Base-by-base conservation (phyloP, 768 basidiomycete species). In the Collybia mongolica region DNA sequence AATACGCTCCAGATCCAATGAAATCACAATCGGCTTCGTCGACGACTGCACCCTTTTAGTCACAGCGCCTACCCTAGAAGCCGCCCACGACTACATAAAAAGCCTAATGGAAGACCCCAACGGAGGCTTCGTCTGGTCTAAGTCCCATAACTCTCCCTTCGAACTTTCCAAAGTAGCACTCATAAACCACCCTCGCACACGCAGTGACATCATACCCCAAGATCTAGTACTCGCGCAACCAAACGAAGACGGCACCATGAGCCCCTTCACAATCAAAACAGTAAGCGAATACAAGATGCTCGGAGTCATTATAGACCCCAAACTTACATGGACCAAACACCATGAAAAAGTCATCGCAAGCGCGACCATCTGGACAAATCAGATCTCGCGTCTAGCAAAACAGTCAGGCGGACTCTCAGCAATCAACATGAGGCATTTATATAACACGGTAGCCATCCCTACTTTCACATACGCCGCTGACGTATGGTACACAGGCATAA, bases 81-180 rank as follows among this genome's bases (percentile, higher is more conserved):
- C 58, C 0, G 63, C 64, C 0, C 58, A 61, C 22, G 2, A 1
- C 0, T 64, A 12, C 0, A 45, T 74, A 0, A 24, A 39, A 3
- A 22, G 56, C 26, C 63, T 74, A 53, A 62, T 75, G 38, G 47
- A 60, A 2, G 28, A 48, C 9, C 5, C 18, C 2, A 56, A 37
- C 0, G 68, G 69, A 2, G 63, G 45, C 8, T 54, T 61, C 8
- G 44, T 63, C 0, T 71, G 70, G 68, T 49, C 57, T 1, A 1
- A 9, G 0, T 29, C 39, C 0, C 69, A 69, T 52, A 65, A 68
- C 57, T 70, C 61, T 0, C 47, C 46, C 19, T 72, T 67, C 42
- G 65, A 69, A 44, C 48, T 68, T 1, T 47, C 53, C 22, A 74
- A 74, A 54, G 48, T 63, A 0, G 64, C 56, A 12, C 42, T 66